A percentile compares a stretch with the other conserved stretches of the same genome.
These are phyloP conservation scores for Acacia pycnantha DNA, from an alignment of 331 rosid species.

Conservation along the genomic window DNA sequence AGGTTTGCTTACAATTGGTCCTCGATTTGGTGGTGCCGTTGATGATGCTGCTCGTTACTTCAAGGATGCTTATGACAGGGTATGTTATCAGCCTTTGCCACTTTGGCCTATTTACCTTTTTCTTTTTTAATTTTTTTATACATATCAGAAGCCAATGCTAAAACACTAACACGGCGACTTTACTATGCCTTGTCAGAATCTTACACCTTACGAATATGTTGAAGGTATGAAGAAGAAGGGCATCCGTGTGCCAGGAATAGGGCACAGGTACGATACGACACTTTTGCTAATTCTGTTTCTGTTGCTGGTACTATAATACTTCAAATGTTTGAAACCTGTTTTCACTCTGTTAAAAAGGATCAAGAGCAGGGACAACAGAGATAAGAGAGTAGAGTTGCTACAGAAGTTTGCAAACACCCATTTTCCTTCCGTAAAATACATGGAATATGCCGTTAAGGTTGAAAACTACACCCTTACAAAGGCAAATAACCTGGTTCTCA, in stretches of 20 bases:
- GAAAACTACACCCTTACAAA: conserved; percentile 92
- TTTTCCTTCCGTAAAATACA: conserved; percentile 95
- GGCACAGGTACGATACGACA: conserved; percentile 72
- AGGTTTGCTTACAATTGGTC: conserved; percentile 99
- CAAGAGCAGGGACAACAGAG: conserved; percentile 96
- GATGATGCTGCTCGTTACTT: conserved; percentile 99
- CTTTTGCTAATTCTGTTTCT: conserved; percentile 13
- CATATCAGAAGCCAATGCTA: neutral
- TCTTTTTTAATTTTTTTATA: neutral
- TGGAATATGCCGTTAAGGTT: conserved; percentile 96
- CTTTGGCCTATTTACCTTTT: neutral
- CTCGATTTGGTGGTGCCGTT: conserved; percentile 99
- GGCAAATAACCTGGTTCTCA: conserved; percentile 94
- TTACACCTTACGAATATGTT: conserved; percentile 97
- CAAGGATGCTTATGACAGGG: conserved; percentile 97
- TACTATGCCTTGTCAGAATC: conserved; percentile 53
- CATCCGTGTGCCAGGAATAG: conserved; percentile 98
- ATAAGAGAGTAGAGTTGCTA: conserved; percentile 95
- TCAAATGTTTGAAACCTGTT: conserved; percentile 22
- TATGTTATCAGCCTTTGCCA: conserved; percentile 37
- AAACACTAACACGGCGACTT: conserved; percentile 19
- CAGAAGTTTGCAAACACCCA: conserved; percentile 85
- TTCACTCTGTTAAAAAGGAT: conserved; percentile 61
- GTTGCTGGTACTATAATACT: conserved; percentile 15
- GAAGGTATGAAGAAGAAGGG: conserved; percentile 98